Evolutionary conservation across 306 rosid species (phyloP).

Genomic region (Gastrolobium villosum): DNA sequence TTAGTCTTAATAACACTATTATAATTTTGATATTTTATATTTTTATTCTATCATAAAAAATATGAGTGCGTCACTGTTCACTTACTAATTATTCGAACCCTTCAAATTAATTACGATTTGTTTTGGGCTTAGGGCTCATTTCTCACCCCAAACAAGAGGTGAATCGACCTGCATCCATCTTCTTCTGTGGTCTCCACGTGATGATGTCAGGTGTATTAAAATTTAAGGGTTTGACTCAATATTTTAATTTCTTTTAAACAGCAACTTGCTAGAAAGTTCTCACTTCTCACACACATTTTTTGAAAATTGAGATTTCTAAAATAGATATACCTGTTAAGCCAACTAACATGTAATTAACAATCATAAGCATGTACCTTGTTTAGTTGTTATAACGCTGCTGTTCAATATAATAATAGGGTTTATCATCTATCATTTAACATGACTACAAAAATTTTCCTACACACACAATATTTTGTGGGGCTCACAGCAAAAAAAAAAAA

Average conservation of each 20-base stretch:
- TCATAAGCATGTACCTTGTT: constrained; percentile 6
- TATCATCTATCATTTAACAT: too few species aligned
- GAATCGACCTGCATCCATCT: constrained; percentile 4
- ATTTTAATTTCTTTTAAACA: neutral
- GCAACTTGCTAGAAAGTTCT: neutral
- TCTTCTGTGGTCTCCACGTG: constrained; percentile 37
- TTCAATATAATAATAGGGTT: neutral
- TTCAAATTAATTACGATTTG: too few species aligned
- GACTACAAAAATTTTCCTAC: too few species aligned
- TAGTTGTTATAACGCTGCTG: neutral
- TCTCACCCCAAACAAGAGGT: neutral
- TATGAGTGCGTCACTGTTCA: too few species aligned
- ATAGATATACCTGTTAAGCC: neutral
- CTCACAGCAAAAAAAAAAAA: too few species aligned
- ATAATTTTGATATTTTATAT: too few species aligned
- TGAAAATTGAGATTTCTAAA: constrained; percentile 14
- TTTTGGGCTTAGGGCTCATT: too few species aligned
- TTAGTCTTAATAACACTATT: too few species aligned
- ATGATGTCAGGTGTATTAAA: constrained; percentile 27
- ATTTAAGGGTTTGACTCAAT: constrained; percentile 29
- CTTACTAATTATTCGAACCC: too few species aligned
- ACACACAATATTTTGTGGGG: too few species aligned
- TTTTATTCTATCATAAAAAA: too few species aligned
- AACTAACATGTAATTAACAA: constrained; percentile 35
- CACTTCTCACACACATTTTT: neutral